Base-by-base conservation (phyloP, 176 grass and related monocot species). In the Puya raimondii region DNA sequence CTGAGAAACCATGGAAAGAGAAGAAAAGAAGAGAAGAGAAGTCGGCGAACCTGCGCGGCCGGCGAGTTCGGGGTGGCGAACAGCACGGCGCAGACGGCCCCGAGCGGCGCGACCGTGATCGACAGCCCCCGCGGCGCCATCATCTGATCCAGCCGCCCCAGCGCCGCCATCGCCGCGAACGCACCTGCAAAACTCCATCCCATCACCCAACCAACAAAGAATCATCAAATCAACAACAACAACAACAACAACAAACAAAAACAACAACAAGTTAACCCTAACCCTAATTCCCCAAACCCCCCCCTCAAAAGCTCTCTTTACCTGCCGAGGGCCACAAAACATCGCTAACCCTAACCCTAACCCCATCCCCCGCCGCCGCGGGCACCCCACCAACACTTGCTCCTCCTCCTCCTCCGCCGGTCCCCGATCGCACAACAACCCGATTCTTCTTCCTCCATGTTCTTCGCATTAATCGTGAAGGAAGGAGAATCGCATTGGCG, bases 261-360 rank as follows among this genome's bases (percentile, higher is more conserved):
- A 18, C n/a, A 61, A 42, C 4, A 61, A 61, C 10, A 61, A 22
- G n/a, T n/a, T n/a, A 16, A n/a, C 16, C 17, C 15, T 20, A 58
- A 20, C 53, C 52, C 20, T 20, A 8, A 18, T 59, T 18, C 54
- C 4, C 20, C 16, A 58, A 20, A 20, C 2, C 4, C 4, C 26
- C 12, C 11, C 15, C n/a, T 25, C 14, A 48, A 22, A 69, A 49
- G 13, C 13, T n/a, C n/a, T n/a, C 27, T 66, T 68, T 29, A 97
- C 93, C 89, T 71, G 93, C 93, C 2, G 89, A 92, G 4, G 93
- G 93, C 93, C 93, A 97, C 22, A 97, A 63, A 18, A 97, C 84
- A 25, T 97, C 93, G 72, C 93, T 90, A 80, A 83, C 29, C 72
- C 76, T 87, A 75, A 90, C 52, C 27, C 27, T 42, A 42, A 42